Percentiles rank a stretch among this genome's conserved stretches.
Conservation (phyloP, 225 moss, liverwort and hornwort genomes). For the Straminergon stramineum region DNA sequence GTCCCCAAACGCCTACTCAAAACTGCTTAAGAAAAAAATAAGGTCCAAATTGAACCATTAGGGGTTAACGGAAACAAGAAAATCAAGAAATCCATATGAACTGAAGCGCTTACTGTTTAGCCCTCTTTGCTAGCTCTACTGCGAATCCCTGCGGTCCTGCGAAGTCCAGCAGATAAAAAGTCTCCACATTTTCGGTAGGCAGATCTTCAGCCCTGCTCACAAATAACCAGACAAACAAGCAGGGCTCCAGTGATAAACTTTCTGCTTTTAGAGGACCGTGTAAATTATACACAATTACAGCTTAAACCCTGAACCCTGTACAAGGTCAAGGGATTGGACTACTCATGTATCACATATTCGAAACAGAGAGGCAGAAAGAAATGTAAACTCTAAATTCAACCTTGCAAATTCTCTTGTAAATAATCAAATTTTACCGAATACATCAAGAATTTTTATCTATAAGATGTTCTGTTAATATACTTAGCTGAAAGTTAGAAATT, state of each 20-base stretch:
- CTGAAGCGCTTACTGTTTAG: conserved; percentile 47
- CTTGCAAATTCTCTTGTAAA: not conserved
- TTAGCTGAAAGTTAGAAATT: not conserved
- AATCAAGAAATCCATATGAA: not conserved
- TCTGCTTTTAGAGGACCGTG: not conserved
- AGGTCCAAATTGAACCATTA: not conserved
- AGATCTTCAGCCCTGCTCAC: conserved; percentile 59
- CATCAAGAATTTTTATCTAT: not conserved
- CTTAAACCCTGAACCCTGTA: not conserved
- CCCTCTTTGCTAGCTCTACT: conserved; percentile 53
- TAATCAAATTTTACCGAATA: not conserved
- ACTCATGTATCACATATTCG: not conserved
- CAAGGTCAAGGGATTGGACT: not conserved
- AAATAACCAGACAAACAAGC: not conserved
- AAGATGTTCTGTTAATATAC: not conserved
- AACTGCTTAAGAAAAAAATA: not conserved
- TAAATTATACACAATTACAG: not conserved
- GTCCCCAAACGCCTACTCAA: not conserved
- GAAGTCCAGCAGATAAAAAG: conserved; percentile 77
- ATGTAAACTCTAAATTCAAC: not conserved
- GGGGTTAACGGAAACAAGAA: not conserved
- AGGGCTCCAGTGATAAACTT: not conserved
- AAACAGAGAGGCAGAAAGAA: not conserved
- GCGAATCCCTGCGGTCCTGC: conserved; percentile 66
- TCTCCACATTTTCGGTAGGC: conserved; percentile 54